These are phyloP conservation scores for Periconia digitata DNA, from an alignment of 2,329 filamentous ascomycete species.

Conservation along the genomic window DNA sequence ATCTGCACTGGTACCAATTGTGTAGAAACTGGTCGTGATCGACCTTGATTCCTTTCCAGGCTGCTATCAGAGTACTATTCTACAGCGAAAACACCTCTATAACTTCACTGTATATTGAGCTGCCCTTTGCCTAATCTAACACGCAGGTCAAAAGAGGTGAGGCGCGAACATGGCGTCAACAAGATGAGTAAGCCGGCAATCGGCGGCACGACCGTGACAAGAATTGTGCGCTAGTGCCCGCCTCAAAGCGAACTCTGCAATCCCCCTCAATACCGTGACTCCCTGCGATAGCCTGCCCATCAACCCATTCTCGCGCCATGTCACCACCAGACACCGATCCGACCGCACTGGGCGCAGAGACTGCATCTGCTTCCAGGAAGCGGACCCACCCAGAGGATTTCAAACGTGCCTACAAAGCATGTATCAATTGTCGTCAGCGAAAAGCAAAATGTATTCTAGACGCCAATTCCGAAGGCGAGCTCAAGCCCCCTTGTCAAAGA, in stretches of 20 bases:
- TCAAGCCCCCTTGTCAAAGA: conserved; percentile 49
- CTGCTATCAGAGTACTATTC: too few species aligned
- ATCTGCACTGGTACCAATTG: too few species aligned
- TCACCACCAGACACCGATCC: conserved; percentile 3
- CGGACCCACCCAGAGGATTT: conserved; percentile 46
- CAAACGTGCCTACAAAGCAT: conserved; percentile 58
- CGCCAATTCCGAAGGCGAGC: conserved; percentile 41
- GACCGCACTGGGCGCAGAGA: not conserved
- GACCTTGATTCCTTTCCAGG: too few species aligned
- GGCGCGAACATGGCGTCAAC: conserved; percentile 1
- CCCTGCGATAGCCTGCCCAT: conserved; percentile 12
- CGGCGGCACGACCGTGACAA: not conserved
- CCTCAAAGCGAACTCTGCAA: conserved; percentile 4
- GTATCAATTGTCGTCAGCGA: conserved; percentile 54
- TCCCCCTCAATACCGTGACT: not conserved
- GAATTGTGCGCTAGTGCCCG: conserved; percentile 3
- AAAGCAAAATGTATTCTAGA: conserved; percentile 57
- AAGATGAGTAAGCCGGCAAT: conserved; percentile 5
- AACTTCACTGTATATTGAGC: not conserved
- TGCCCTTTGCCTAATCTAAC: too few species aligned
- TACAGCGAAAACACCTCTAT: too few species aligned
- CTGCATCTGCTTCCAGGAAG: conserved; percentile 18
- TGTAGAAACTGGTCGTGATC: too few species aligned
- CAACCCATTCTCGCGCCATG: conserved; percentile 11
- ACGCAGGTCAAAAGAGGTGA: too few species aligned